Evolutionary conservation across 768 basidiomycete species (phyloP).

Genomic region (Amanita molliuscula): DNA sequence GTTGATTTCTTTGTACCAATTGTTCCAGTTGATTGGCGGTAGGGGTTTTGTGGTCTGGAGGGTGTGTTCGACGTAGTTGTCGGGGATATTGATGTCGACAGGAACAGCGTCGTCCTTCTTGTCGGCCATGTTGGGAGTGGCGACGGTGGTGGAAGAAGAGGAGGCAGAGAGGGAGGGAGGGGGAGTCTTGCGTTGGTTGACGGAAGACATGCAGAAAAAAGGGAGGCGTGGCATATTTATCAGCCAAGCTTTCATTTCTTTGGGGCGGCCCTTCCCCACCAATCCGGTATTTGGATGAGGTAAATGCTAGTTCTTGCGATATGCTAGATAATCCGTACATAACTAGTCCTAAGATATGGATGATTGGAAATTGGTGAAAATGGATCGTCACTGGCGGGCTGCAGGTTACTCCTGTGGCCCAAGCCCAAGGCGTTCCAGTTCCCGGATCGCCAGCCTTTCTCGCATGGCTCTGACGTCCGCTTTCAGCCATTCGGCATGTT

Average conservation of each 20-base stretch:
- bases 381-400: neutral
- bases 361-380: neutral
- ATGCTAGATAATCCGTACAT: slow-evolving; percentile 5
- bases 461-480: slow-evolving; percentile 26
- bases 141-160: neutral
- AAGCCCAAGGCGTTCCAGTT: neutral
- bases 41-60: slow-evolving; percentile 57
- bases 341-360: slow-evolving; percentile 1
- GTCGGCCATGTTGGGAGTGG: neutral
- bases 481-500: slow-evolving; percentile 46
- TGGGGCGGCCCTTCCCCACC: slow-evolving; percentile 2
- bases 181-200: neutral
- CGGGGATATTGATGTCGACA: slow-evolving; percentile 54
- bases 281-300: too few relatives aligned
- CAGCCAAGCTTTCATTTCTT: slow-evolving; percentile 8
- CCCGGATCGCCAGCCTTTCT: slow-evolving; percentile 1
- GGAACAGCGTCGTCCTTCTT: slow-evolving; percentile 16
- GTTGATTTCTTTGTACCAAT: slow-evolving; percentile 52
- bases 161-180: neutral
- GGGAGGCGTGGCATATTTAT: slow-evolving; percentile 1
- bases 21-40: slow-evolving; percentile 57
- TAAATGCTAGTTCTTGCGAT: neutral
- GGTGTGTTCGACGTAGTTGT: slow-evolving; percentile 76
- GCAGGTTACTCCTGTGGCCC: neutral
- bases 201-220: neutral